These are phyloP conservation scores for Nelumbo lutea DNA, from an alignment of 164 flowering plant genomes.

Conservation along the genomic window DNA sequence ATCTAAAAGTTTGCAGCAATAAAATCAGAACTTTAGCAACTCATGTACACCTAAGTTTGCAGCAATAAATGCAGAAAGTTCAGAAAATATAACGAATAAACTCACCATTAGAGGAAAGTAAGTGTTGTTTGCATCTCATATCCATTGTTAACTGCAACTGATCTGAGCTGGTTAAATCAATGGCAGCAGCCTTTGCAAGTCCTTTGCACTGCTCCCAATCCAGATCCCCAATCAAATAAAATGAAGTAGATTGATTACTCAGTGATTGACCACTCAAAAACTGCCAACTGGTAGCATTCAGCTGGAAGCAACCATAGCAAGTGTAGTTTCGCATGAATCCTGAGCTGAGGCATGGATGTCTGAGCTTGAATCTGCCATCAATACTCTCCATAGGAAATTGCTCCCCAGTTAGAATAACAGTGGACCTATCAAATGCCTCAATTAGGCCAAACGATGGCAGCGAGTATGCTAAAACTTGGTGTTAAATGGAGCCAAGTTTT, in stretches of 20 bases:
- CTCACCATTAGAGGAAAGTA: constrained; percentile 31
- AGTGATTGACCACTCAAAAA: constrained; percentile 6
- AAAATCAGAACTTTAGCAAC: background rate
- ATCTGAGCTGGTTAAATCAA: constrained; percentile 38
- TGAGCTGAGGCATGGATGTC: constrained; percentile 60
- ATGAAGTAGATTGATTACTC: constrained; percentile 13
- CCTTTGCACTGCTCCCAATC: constrained; percentile 52
- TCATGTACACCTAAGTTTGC: too few relatives aligned
- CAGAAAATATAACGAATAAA: background rate
- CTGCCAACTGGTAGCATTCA: constrained; percentile 9
- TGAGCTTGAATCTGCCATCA: constrained; percentile 26
- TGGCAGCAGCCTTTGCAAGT: constrained; percentile 49
- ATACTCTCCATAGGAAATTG: constrained; percentile 12
- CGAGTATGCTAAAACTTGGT: constrained; percentile 49
- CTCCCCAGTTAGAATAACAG: constrained; percentile 36
- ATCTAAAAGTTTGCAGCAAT: too few relatives aligned
- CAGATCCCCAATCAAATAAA: constrained; percentile 47
- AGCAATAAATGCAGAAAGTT: background rate
- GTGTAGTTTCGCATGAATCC: constrained; percentile 41
- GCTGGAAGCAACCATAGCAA: constrained; percentile 37
- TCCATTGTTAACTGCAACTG: constrained; percentile 19
- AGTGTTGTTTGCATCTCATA: constrained; percentile 21
- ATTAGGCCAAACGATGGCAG: constrained; percentile 58
- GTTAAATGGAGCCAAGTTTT: constrained; percentile 38
- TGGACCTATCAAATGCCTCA: constrained; percentile 61